Conservation (phyloP, 371 early-diverging fungal species). For the Rhizopus delemar region DNA sequence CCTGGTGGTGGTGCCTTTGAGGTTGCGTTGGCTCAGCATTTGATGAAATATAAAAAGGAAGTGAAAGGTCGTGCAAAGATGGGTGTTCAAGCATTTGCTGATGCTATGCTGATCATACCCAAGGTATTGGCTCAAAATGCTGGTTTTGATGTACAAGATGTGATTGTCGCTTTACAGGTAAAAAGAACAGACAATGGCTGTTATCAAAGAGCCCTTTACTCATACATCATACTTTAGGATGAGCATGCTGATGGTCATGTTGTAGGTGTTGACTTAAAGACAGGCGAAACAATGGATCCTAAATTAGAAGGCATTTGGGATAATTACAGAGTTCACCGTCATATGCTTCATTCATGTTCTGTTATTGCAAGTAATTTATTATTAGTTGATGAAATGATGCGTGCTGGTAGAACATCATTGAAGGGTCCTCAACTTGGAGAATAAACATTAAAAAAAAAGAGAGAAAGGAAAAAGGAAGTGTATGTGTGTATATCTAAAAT, state of each 20-base stretch:
- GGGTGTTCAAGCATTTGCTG: slow-evolving; percentile 97
- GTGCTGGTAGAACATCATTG: slow-evolving; percentile 81
- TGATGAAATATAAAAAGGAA: slow-evolving; percentile 82
- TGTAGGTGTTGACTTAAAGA: slow-evolving; percentile 94
- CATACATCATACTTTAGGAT: slow-evolving; percentile 50
- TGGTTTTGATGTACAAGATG: slow-evolving; percentile 97
- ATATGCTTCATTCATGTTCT: slow-evolving; percentile 93
- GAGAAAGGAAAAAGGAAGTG: too few relatives aligned
- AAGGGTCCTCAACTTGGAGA: slow-evolving; percentile 57
- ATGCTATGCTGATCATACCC: slow-evolving; percentile 94
- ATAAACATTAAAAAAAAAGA: slow-evolving; percentile 13
- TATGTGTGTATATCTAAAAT: too few relatives aligned
- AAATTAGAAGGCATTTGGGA: slow-evolving; percentile 95
- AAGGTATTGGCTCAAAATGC: slow-evolving; percentile 96
- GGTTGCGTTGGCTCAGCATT: slow-evolving; percentile 80
- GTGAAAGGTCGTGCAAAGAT: slow-evolving; percentile 95
- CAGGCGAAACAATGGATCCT: slow-evolving; percentile 96
- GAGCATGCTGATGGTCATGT: slow-evolving; percentile 87
- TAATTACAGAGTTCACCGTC: slow-evolving; percentile 95
- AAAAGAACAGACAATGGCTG: background rate
- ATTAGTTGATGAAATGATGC: slow-evolving; percentile 99
- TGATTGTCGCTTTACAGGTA: slow-evolving; percentile 86
- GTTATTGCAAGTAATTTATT: slow-evolving; percentile 98
- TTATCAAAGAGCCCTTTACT: too few relatives aligned
- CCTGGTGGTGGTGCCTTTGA: slow-evolving; percentile 98